phyloP scores from a whole-genome alignment of 2,329 filamentous ascomycete genomes.

The Lachnellula hyalina region DNA sequence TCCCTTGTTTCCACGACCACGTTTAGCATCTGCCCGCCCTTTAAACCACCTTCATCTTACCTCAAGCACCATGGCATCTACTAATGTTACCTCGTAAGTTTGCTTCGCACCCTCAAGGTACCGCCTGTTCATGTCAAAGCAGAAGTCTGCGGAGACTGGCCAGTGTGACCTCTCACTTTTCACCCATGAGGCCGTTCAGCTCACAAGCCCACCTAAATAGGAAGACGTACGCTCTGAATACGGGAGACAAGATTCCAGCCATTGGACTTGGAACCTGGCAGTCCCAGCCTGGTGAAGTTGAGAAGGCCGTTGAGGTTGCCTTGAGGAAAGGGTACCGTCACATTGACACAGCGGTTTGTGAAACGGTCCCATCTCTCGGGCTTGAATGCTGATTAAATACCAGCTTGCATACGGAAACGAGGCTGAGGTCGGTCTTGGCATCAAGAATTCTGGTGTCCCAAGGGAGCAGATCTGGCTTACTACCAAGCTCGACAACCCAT shows the following conservation, averaged over 20 bases:
- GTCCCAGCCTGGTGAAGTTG: conserved; percentile 60
- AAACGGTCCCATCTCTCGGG: neutral
- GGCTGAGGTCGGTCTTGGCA: conserved; percentile 59
- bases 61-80: conserved; percentile 27
- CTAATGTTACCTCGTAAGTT: conserved; percentile 28
- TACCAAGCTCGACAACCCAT: conserved; percentile 78
- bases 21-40: neutral
- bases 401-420: conserved; percentile 71
- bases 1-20: conserved; percentile 5
- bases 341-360: conserved; percentile 54
- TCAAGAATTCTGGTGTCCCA: conserved; percentile 62
- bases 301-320: conserved; percentile 64
- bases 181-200: conserved; percentile 13
- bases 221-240: conserved; percentile 64
- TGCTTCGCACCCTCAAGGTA: conserved; percentile 8
- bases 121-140: conserved; percentile 17
- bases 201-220: conserved; percentile 22
- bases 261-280: conserved; percentile 78
- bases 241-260: conserved; percentile 71
- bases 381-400: conserved; percentile 3
- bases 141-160: conserved; percentile 29
- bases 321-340: conserved; percentile 66
- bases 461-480: conserved; percentile 65
- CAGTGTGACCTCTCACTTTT: conserved; percentile 16
- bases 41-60: neutral